Percentiles rank a stretch among this genome's conserved stretches.
phyloP scores from a whole-genome alignment of 768 basidiomycete genomes.

The Naganishia kalamii region DNA sequence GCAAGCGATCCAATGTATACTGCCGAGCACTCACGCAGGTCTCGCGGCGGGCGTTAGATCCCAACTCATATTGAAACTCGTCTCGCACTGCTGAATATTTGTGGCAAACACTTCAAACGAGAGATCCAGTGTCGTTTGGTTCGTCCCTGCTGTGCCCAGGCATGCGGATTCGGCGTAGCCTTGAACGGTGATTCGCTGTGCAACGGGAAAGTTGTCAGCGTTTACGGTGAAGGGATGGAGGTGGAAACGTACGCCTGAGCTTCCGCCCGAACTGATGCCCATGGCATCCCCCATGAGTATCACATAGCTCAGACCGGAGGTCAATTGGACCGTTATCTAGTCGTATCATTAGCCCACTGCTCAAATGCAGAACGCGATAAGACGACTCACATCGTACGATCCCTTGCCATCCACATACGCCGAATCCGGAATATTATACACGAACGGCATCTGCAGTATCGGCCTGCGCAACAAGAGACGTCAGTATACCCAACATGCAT shows the following conservation, averaged over 20 bases:
- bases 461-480: constrained; percentile 1
- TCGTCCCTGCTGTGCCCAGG: not conserved
- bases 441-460: constrained; percentile 22
- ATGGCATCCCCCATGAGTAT: constrained; percentile 22
- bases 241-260: constrained; percentile 11
- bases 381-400: constrained; percentile 11
- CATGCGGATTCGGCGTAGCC: constrained; percentile 16
- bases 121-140: constrained; percentile 14
- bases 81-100: constrained; percentile 20
- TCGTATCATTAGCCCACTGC: not conserved
- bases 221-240: not conserved
- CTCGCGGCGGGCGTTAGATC: not conserved
- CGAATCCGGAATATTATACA: constrained; percentile 19
- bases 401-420: constrained; percentile 19
- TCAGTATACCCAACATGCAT: not conserved
- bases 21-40: not conserved
- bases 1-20: not conserved
- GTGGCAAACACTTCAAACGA: constrained; percentile 5
- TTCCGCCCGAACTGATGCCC: constrained; percentile 19
- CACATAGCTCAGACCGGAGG: constrained; percentile 19
- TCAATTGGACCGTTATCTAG: constrained; percentile 21
- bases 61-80: constrained; percentile 17
- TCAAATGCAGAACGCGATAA: not conserved
- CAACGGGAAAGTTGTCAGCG: not conserved
- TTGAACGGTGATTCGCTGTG: constrained; percentile 14